Conservation (phyloP, 805 yeast species). For the Kurtzmaniella cleridarum region DNA sequence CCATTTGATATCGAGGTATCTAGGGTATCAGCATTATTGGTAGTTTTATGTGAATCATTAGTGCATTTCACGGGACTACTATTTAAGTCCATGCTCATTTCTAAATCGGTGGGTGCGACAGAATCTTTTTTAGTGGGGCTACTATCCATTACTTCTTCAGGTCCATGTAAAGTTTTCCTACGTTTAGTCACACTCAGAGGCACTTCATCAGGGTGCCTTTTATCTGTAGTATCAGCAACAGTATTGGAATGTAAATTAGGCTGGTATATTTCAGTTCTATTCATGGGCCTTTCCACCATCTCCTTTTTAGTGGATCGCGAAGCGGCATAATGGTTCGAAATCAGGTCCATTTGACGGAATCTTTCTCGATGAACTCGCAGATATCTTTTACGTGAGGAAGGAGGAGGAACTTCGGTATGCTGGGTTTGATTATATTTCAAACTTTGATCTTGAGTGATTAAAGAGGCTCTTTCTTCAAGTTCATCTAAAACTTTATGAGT, state of each 20-base stretch:
- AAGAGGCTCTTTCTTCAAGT: conserved; percentile 36
- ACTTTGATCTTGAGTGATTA: conserved; percentile 21
- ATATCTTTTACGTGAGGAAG: conserved; percentile 20
- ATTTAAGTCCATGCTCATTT: neutral
- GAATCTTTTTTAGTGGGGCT: neutral
- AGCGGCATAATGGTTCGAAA: conserved; percentile 44
- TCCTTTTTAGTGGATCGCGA: conserved; percentile 11
- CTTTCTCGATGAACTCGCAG: conserved; percentile 29
- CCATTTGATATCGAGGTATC: neutral
- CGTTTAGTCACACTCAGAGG: conserved; percentile 17
- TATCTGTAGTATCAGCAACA: neutral
- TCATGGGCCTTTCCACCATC: neutral
- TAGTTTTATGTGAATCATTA: neutral
- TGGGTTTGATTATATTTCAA: conserved; percentile 6
- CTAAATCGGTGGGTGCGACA: neutral
- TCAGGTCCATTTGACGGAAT: conserved; percentile 44
- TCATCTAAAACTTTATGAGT: conserved; percentile 42
- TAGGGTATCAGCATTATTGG: neutral
- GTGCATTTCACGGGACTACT: neutral
- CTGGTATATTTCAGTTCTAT: conserved; percentile 1
- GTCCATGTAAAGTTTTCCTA: conserved; percentile 38
- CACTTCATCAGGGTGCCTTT: neutral
- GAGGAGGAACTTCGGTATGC: conserved; percentile 10
- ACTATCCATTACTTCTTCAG: conserved; percentile 25
- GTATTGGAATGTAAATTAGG: neutral